Percentiles rank a stretch among this genome's conserved stretches.
phyloP scores from a whole-genome alignment of 2,329 filamentous ascomycete species.

The Basipetospora chlamydospora region DNA sequence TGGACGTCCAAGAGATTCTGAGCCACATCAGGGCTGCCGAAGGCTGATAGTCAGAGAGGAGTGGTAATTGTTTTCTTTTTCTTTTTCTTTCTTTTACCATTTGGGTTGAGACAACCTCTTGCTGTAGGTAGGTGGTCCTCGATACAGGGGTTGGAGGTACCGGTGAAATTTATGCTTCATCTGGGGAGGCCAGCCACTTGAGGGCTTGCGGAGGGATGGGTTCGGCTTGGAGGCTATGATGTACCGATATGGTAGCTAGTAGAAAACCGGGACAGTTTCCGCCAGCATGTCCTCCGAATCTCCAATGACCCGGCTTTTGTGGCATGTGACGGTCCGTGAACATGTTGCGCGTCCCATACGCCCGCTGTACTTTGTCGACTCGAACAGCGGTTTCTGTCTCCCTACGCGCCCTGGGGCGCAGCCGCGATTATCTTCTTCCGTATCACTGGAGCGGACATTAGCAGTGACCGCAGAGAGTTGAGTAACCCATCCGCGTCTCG shows the following conservation, averaged over 20 bases:
- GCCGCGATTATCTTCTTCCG: slow-evolving; percentile 21
- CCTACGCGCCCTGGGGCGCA: background rate
- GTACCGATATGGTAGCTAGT: too few relatives aligned
- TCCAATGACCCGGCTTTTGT: background rate
- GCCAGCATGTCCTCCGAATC: too few relatives aligned
- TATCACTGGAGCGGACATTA: slow-evolving; percentile 17
- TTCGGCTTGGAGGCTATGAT: too few relatives aligned
- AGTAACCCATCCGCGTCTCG: too few relatives aligned
- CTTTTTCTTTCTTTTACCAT: background rate
- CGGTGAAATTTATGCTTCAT: too few relatives aligned
- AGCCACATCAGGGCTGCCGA: background rate
- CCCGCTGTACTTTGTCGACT: background rate
- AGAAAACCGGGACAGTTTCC: too few relatives aligned
- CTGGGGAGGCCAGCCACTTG: too few relatives aligned
- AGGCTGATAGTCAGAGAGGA: background rate
- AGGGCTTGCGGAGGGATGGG: too few relatives aligned
- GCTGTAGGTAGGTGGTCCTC: background rate
- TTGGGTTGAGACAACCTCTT: background rate
- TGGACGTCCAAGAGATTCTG: background rate
- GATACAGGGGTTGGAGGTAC: too few relatives aligned
- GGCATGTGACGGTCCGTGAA: background rate
- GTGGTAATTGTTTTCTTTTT: background rate
- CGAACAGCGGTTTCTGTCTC: background rate
- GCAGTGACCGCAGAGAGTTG: background rate
- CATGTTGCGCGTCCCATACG: background rate